Evolutionary conservation across 805 yeast genomes (phyloP).

Genomic region (Kazachstania viticola): DNA sequence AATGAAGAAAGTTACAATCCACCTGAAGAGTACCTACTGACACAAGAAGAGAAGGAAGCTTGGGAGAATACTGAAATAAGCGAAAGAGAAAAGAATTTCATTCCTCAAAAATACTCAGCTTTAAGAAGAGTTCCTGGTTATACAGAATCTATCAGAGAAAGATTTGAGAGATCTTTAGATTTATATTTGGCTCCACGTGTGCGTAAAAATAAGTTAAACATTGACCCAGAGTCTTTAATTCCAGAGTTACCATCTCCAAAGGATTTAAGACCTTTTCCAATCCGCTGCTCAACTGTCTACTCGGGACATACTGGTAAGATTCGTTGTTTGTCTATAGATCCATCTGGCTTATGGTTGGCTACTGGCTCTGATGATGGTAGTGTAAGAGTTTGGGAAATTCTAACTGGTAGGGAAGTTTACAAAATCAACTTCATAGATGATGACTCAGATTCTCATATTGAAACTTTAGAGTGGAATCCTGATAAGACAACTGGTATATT

Average conservation of each 20-base stretch:
- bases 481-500: slow-evolving; percentile 59
- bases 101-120: slow-evolving; percentile 74
- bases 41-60: slow-evolving; percentile 60
- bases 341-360: slow-evolving; percentile 88
- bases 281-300: slow-evolving; percentile 71
- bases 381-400: slow-evolving; percentile 91
- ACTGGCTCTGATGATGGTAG: slow-evolving; percentile 97
- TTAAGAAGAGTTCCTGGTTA: slow-evolving; percentile 92
- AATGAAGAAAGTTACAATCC: slow-evolving; percentile 96
- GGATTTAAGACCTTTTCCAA: slow-evolving; percentile 94
- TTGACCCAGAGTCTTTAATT: slow-evolving; percentile 90
- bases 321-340: slow-evolving; percentile 74
- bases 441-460: slow-evolving; percentile 68
- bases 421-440: slow-evolving; percentile 41
- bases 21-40: slow-evolving; percentile 84
- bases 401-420: slow-evolving; percentile 90
- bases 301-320: slow-evolving; percentile 77
- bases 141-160: slow-evolving; percentile 71
- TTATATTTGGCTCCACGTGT: slow-evolving; percentile 93
- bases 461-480: slow-evolving; percentile 85
- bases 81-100: slow-evolving; percentile 66
- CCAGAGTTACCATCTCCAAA: slow-evolving; percentile 96
- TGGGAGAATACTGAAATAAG: slow-evolving; percentile 62
- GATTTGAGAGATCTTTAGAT: slow-evolving; percentile 89
- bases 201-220: slow-evolving; percentile 77